These are phyloP conservation scores for Xylariomycetidae sp. DNA, from an alignment of 2,329 filamentous ascomycete genomes.

Conservation along the genomic window DNA sequence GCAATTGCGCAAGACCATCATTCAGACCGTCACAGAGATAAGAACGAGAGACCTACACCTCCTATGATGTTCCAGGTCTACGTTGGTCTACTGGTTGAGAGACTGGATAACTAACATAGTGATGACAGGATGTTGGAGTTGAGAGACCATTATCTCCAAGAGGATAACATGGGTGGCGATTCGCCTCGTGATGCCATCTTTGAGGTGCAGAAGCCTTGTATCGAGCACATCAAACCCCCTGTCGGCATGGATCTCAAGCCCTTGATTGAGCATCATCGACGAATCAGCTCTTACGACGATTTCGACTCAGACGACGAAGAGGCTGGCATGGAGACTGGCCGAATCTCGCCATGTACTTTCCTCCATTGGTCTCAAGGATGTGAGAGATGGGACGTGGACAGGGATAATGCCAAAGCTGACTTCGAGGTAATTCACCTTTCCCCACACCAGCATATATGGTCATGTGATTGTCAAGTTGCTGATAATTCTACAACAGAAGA, in stretches of 20 bases:
- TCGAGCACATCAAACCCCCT: slow-evolving; percentile 16
- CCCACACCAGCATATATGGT: neutral
- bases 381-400: slow-evolving; percentile 22
- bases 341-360: slow-evolving; percentile 39
- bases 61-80: too few species aligned
- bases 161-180: slow-evolving; percentile 11
- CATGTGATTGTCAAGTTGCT: neutral
- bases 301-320: slow-evolving; percentile 28
- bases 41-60: too few species aligned
- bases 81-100: neutral
- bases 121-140: slow-evolving; percentile 18
- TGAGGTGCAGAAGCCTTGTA: slow-evolving; percentile 15
- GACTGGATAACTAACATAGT: neutral
- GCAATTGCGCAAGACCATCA: too few species aligned
- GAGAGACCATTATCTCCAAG: slow-evolving; percentile 14
- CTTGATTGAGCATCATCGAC: neutral
- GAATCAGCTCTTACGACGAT: slow-evolving; percentile 10
- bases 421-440: neutral
- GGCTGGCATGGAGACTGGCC: slow-evolving; percentile 29
- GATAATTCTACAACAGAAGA: too few species aligned
- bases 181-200: slow-evolving; percentile 17
- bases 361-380: slow-evolving; percentile 31
- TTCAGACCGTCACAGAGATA: too few species aligned
- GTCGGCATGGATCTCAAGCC: slow-evolving; percentile 13
- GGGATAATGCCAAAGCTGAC: slow-evolving; percentile 19